Evolutionary conservation across 2,329 filamentous ascomycete genomes (phyloP).

Genomic region (Dothideomycetidae sp.): DNA sequence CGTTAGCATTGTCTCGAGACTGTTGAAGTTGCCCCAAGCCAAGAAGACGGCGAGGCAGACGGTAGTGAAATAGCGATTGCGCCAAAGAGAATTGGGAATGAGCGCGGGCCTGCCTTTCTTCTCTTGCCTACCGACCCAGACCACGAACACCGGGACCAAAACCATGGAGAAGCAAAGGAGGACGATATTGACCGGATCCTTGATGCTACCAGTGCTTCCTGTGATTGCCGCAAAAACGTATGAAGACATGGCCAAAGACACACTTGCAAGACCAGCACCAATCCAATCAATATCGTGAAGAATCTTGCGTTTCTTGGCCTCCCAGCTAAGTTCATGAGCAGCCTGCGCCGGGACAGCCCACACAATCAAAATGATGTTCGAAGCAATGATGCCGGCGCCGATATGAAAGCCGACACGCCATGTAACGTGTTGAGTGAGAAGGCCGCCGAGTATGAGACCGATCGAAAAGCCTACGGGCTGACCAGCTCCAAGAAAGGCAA

Average conservation of each 20-base stretch:
- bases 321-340: conserved; percentile 17
- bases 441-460: conserved; percentile 37
- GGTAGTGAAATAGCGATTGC: conserved; percentile 40
- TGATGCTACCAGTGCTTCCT: conserved; percentile 15
- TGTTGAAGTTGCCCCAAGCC: conserved; percentile 26
- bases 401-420: conserved; percentile 41
- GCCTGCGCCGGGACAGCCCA: conserved; percentile 24
- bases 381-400: conserved; percentile 29
- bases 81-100: conserved; percentile 50
- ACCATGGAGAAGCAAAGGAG: conserved; percentile 32
- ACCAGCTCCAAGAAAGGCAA: conserved; percentile 36
- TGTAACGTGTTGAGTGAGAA: conserved; percentile 34
- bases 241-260: conserved; percentile 35
- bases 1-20: conserved; percentile 26
- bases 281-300: conserved; percentile 39
- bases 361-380: conserved; percentile 26
- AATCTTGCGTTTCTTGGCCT: conserved; percentile 18
- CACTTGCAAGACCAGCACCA: conserved; percentile 33
- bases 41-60: conserved; percentile 36
- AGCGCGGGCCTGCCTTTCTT: conserved; percentile 35
- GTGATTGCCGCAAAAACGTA: conserved; percentile 23
- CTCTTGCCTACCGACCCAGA: conserved; percentile 41
- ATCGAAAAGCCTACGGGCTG: conserved; percentile 39
- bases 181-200: conserved; percentile 16
- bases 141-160: conserved; percentile 36